Conservation (phyloP, 306 rosid genomes). For the Fagus sylvatica region DNA sequence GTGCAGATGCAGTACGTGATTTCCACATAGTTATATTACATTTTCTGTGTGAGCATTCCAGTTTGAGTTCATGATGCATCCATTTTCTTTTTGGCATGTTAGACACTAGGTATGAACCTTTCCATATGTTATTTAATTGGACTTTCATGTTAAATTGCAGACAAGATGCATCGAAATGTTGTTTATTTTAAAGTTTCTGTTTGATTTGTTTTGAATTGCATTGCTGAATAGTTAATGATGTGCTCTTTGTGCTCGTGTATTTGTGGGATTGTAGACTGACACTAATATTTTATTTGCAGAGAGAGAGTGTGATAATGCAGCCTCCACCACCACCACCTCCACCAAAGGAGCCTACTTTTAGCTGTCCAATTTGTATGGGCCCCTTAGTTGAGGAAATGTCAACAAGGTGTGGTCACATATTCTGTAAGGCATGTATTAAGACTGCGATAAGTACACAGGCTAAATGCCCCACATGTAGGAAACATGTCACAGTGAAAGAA, state of each 20-base stretch:
- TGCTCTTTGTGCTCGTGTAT: neutral
- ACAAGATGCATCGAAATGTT: neutral
- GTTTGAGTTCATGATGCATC: neutral
- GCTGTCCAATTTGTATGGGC: conserved; percentile 78
- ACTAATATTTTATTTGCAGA: conserved; percentile 44
- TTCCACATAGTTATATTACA: neutral
- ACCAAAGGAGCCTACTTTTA: conserved; percentile 65
- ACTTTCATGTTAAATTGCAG: neutral
- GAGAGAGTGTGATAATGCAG: conserved; percentile 20
- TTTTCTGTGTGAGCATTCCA: neutral
- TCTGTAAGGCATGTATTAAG: conserved; percentile 70
- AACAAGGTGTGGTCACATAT: conserved; percentile 91
- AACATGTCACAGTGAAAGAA: conserved; percentile 50
- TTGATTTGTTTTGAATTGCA: neutral
- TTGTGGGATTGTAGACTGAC: conserved; percentile 1
- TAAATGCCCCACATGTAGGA: conserved; percentile 86
- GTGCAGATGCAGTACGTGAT: neutral
- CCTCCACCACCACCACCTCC: conserved; percentile 39
- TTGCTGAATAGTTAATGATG: neutral
- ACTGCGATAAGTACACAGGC: conserved; percentile 42
- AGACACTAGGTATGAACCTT: neutral
- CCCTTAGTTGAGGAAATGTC: conserved; percentile 64
- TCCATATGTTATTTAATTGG: neutral
- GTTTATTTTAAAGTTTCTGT: neutral
- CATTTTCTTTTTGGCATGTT: neutral